phyloP scores from a whole-genome alignment of 305 asterid species.

The Solanum hybrid region DNA sequence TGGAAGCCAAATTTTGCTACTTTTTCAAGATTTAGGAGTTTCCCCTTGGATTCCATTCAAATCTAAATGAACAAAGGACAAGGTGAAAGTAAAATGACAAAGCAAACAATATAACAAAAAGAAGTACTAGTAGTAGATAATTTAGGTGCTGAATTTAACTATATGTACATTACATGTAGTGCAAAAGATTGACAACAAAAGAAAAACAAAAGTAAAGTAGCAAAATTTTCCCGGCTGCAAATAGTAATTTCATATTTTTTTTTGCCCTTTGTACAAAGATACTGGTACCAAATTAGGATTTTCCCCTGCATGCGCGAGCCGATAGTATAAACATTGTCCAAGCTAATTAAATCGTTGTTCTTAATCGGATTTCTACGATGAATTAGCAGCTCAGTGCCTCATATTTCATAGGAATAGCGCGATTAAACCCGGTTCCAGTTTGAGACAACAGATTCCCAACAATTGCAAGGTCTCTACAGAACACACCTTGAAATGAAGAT shows the following conservation, averaged over 20 bases:
- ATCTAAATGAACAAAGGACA: not conserved
- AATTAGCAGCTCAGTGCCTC: conserved; percentile 73
- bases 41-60: not conserved
- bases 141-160: conserved; percentile 13
- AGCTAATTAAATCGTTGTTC: not conserved
- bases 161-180: conserved; percentile 37
- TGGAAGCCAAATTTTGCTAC: conserved; percentile 28
- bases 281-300: conserved; percentile 28
- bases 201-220: conserved; percentile 2
- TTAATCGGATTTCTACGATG: not conserved
- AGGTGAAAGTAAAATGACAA: not conserved
- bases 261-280: conserved; percentile 43
- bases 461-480: conserved; percentile 76
- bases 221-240: conserved; percentile 43
- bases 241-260: not conserved
- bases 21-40: not conserved
- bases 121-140: not conserved
- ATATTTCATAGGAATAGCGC: conserved; percentile 66
- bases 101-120: not conserved
- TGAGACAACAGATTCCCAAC: conserved; percentile 78
- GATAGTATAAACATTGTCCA: conserved; percentile 25
- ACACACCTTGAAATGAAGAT: conserved; percentile 67
- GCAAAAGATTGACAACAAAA: not conserved
- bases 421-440: conserved; percentile 60
- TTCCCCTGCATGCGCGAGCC: conserved; percentile 20